These are phyloP conservation scores for Aphanocladium album DNA, from an alignment of 2,329 filamentous ascomycete species.

Conservation along the genomic window DNA sequence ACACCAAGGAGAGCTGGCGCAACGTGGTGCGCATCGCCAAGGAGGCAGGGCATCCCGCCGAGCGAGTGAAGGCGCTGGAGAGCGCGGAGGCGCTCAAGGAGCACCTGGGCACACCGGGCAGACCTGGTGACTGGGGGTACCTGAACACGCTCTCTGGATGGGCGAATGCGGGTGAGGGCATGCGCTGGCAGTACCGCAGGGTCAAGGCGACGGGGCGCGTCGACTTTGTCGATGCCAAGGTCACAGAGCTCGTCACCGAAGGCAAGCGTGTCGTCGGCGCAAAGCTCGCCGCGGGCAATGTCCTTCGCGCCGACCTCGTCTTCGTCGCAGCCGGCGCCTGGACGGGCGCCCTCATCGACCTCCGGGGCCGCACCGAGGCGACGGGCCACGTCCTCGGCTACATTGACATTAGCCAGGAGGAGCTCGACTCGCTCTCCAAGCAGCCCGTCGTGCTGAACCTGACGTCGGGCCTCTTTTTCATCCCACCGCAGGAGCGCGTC, in stretches of 20 bases:
- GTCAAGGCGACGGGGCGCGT: slow-evolving; percentile 53
- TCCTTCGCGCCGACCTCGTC: slow-evolving; percentile 60
- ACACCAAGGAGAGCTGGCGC: slow-evolving; percentile 54
- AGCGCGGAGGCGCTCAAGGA: slow-evolving; percentile 38
- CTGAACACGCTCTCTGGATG: slow-evolving; percentile 71
- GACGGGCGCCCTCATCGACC: slow-evolving; percentile 72
- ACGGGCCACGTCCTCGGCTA: slow-evolving; percentile 81
- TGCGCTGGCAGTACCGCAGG: slow-evolving; percentile 56
- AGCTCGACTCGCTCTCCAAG: slow-evolving; percentile 59
- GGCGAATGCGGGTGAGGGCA: slow-evolving; percentile 69
- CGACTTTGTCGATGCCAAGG: slow-evolving; percentile 47
- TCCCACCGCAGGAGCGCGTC: slow-evolving; percentile 57
- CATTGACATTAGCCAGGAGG: slow-evolving; percentile 64
- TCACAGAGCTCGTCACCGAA: slow-evolving; percentile 36
- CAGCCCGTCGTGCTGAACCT: slow-evolving; percentile 73
- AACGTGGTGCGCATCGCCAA: slow-evolving; percentile 52
- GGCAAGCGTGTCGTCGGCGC: slow-evolving; percentile 50
- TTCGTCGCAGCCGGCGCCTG: slow-evolving; percentile 84
- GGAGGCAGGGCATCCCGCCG: slow-evolving; percentile 31
- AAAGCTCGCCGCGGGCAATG: slow-evolving; percentile 28
- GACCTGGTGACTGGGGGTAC: slow-evolving; percentile 63
- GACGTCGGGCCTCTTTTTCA: slow-evolving; percentile 66
- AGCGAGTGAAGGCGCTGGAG: slow-evolving; percentile 42
- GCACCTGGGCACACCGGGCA: slow-evolving; percentile 42
- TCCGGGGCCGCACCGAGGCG: slow-evolving; percentile 69